Conservation (phyloP, 495 filamentous ascomycete genomes). For the Oleoguttula mirabilis region DNA sequence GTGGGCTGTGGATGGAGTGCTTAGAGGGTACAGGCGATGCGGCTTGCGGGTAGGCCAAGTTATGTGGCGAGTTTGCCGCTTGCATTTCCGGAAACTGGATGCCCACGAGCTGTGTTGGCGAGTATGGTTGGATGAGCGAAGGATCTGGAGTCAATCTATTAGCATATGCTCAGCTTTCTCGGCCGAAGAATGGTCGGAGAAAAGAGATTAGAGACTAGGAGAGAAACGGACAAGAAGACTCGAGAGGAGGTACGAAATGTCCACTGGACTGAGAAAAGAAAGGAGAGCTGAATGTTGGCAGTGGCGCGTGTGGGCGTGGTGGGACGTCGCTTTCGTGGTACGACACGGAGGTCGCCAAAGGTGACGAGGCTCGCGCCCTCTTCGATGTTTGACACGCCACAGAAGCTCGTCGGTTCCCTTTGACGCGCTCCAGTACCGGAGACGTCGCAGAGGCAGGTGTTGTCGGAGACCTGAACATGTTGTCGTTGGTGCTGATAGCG, state of each 20-base stretch:
- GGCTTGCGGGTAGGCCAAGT: conserved; percentile 20
- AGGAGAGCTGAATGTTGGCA: conserved; percentile 28
- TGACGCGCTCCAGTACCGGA: conserved; percentile 21
- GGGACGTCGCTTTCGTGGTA: conserved; percentile 6
- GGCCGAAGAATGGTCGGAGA: conserved; percentile 10
- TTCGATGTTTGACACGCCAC: background rate
- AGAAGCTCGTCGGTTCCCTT: conserved; percentile 4
- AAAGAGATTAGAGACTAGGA: conserved; percentile 8
- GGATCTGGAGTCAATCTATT: conserved; percentile 37
- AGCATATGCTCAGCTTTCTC: background rate
- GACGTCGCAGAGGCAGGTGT: conserved; percentile 40
- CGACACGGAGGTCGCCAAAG: conserved; percentile 5
- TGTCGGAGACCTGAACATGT: conserved; percentile 39
- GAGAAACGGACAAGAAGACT: conserved; percentile 53
- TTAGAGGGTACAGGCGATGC: conserved; percentile 23
- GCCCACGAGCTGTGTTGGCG: conserved; percentile 22
- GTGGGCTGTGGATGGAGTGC: conserved; percentile 18
- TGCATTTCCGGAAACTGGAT: conserved; percentile 24
- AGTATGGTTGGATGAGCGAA: conserved; percentile 43
- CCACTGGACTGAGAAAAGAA: conserved; percentile 49
- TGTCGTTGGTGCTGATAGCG: conserved; percentile 4
- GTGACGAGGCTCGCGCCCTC: conserved; percentile 4
- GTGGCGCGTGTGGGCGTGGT: conserved; percentile 16
- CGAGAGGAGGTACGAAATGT: conserved; percentile 48
- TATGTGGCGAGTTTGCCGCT: conserved; percentile 23